phyloP scores from a whole-genome alignment of 1,284 basidiomycete genomes.

The Leucoagaricus sp. region DNA sequence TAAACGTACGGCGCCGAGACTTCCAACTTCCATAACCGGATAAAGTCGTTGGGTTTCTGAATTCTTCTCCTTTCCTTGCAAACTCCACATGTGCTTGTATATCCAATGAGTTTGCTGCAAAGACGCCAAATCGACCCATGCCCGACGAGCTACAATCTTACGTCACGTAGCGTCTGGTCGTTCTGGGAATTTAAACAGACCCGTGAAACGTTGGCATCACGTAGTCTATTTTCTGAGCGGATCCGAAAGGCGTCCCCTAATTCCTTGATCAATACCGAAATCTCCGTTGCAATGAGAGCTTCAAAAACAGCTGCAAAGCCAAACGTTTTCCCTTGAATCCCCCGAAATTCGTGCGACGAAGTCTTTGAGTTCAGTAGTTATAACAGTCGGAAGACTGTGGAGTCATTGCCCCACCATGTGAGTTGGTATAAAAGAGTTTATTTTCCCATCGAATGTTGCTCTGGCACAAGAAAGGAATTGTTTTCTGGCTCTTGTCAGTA shows the following conservation, averaged over 20 bases:
- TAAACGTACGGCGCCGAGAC: slow-evolving; percentile 2
- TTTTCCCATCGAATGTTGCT: slow-evolving; percentile 4
- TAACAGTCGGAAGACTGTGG: neutral
- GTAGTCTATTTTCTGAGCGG: slow-evolving; percentile 7
- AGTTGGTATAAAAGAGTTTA: slow-evolving; percentile 6
- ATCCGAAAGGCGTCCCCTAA: neutral
- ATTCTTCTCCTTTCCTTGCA: neutral
- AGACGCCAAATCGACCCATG: no score
- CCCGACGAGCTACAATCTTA: no score
- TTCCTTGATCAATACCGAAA: slow-evolving; percentile 3
- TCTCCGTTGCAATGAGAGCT: neutral
- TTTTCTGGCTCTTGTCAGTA: slow-evolving; percentile 3
- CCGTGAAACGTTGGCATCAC: neutral
- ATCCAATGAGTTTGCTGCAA: no score
- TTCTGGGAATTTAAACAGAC: no score
- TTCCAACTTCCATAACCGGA: neutral
- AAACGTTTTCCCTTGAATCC: slow-evolving; percentile 4
- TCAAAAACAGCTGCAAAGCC: neutral
- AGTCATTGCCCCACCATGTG: slow-evolving; percentile 4
- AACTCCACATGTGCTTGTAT: neutral
- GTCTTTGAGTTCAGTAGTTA: neutral
- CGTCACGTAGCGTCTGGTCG: no score
- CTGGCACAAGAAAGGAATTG: slow-evolving; percentile 8
- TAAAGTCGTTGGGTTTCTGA: neutral
- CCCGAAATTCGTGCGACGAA: slow-evolving; percentile 8